phyloP scores from a whole-genome alignment of 2,329 filamentous ascomycete species.

The Alternaria gansuensis region DNA sequence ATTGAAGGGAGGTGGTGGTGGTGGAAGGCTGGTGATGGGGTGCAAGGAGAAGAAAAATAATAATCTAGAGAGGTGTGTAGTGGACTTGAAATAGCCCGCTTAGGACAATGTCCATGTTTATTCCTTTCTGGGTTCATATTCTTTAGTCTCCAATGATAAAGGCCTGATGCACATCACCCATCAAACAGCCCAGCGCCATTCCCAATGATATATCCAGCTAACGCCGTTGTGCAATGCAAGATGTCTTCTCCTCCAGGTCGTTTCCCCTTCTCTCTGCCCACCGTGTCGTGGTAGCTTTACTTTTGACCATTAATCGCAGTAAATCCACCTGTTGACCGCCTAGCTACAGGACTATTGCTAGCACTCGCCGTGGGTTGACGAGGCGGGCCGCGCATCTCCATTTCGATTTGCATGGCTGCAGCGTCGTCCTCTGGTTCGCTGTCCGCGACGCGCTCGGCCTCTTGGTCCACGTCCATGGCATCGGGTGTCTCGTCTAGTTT shows the following conservation, averaged over 20 bases:
- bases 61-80: neutral
- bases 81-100: neutral
- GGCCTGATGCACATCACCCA: neutral
- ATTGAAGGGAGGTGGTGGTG: neutral
- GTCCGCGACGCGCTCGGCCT: conserved; percentile 26
- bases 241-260: neutral
- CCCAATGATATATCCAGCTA: conserved; percentile 8
- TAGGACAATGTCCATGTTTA: neutral
- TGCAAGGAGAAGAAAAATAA: neutral
- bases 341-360: conserved; percentile 21
- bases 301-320: conserved; percentile 47
- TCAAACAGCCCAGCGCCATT: conserved; percentile 2
- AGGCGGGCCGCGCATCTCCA: conserved; percentile 51
- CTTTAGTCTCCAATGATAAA: neutral
- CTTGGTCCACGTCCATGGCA: conserved; percentile 23
- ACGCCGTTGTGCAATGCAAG: conserved; percentile 24
- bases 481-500: conserved; percentile 16
- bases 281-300: neutral
- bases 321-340: conserved; percentile 38
- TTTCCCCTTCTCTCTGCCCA: neutral
- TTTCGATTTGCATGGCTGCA: conserved; percentile 52
- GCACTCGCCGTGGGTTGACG: conserved; percentile 9
- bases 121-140: neutral
- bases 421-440: conserved; percentile 43
- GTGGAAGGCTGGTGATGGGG: no score